Evolutionary conservation across 176 grass and related monocot genomes (phyloP).

Genomic region (bread wheat (Triticum aestivum)): IWGSC_CS_RefSeq_v2.1 NC_057801.1:354325192-354325691

Average conservation of each 20-base stretch:
- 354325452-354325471: slow-evolving; percentile 50
- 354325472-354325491: slow-evolving; percentile 57
- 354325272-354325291: slow-evolving; percentile 89
- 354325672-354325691: no score
- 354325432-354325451: slow-evolving; percentile 75
- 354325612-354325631: no score
- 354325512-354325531: slow-evolving; percentile 74
- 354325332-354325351: slow-evolving; percentile 55
- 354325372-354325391: slow-evolving; percentile 26
- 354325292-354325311: slow-evolving; percentile 82
- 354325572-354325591: background rate
- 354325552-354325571: slow-evolving; percentile 12
- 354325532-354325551: background rate
- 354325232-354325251: slow-evolving; percentile 77
- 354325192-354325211: slow-evolving; percentile 20
- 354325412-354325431: slow-evolving; percentile 88
- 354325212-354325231: slow-evolving; percentile 81
- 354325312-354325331: slow-evolving; percentile 84
- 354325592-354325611: background rate
- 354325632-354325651: no score
- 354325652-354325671: no score
- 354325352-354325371: background rate
- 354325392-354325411: slow-evolving; percentile 55
- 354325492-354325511: slow-evolving; percentile 81
- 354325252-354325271: slow-evolving; percentile 73